Base-by-base conservation (phyloP, 192 early-diverging fungal species). In the Coemansia sp. region DNA sequence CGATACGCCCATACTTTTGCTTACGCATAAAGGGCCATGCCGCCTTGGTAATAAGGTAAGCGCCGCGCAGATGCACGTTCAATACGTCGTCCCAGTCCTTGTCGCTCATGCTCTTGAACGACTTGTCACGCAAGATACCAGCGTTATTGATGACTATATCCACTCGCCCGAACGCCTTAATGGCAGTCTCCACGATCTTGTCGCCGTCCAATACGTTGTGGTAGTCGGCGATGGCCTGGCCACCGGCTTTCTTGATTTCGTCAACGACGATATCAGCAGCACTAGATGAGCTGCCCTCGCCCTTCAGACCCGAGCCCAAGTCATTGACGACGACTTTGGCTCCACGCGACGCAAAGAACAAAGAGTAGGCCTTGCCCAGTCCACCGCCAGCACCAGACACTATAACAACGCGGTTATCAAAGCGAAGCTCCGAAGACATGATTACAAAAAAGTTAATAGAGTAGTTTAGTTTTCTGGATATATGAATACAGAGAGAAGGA, bases 131-230 rank as follows among this genome's bases (percentile, higher is more conserved):
- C 68, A 99, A 86, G 71, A 99, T 97, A 50, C 96, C 97, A 17
- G 97, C 97, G 78, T 99, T 99, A 85, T 98, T 98, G 82, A 99
- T 92, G 51, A 99, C 79, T 53, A 99, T 89, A 76, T 99, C 98
- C 62, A 99, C 85, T 42, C 92, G 90, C 9, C 97, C 97, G 75
- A 94, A 99, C 17, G 93, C 93, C 85, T 94, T 90, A 72, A 99
- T 80, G 4, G 98, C 98, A 5, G 96, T 95, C 72, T 95, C 94
- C 21, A 99, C 92, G 75, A 99, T 99, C 88, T 95, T 95, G 63
- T 94, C 95, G 64, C 98, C 98, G 62, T 96, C 92, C 53, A 97
- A 91, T 31, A 99, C 98, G 67, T 95, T 96, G 85, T 97, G 90
- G 85, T 98, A 96, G 87, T 96, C 95, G 58, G 96, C 93, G 19